phyloP scores from a whole-genome alignment of 768 basidiomycete species.

The Boletus sensibilis region DNA sequence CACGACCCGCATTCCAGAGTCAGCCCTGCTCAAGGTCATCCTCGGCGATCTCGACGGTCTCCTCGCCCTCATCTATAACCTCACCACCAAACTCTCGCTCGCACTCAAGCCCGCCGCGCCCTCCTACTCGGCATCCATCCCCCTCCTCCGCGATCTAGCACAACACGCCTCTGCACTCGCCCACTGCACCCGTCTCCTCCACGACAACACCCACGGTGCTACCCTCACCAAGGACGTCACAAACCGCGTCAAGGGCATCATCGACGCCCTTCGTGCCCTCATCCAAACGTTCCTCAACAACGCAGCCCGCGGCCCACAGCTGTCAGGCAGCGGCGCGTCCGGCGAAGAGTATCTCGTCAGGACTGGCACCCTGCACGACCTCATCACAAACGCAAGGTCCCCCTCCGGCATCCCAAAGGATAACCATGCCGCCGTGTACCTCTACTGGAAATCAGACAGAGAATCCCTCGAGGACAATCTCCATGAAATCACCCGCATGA shows the following conservation, averaged over 20 bases:
- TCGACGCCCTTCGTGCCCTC: constrained; percentile 46
- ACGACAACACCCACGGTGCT: constrained; percentile 40
- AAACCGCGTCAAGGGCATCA: constrained; percentile 39
- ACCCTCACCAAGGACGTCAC: constrained; percentile 47
- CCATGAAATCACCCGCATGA: constrained; percentile 56
- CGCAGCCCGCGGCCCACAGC: constrained; percentile 24
- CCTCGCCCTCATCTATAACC: constrained; percentile 54
- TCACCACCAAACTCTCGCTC: constrained; percentile 61
- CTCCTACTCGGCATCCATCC: constrained; percentile 48
- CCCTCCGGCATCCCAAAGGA: constrained; percentile 50
- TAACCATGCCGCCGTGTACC: constrained; percentile 57
- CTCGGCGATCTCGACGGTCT: constrained; percentile 57
- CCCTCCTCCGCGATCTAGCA: constrained; percentile 54
- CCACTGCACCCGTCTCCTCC: constrained; percentile 50
- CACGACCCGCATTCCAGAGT: not conserved
- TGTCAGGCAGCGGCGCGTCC: constrained; percentile 10
- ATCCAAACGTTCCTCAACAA: constrained; percentile 42
- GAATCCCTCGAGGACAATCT: constrained; percentile 61
- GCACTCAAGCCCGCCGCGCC: constrained; percentile 58
- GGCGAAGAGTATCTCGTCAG: constrained; percentile 53
- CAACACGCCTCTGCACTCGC: constrained; percentile 48
- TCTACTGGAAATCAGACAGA: constrained; percentile 49
- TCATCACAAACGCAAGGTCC: constrained; percentile 51
- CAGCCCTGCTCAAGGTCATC: constrained; percentile 35
- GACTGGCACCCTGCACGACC: constrained; percentile 60